phyloP scores from a whole-genome alignment of 83 land plant genomes.

The Thuja plicata region DNA sequence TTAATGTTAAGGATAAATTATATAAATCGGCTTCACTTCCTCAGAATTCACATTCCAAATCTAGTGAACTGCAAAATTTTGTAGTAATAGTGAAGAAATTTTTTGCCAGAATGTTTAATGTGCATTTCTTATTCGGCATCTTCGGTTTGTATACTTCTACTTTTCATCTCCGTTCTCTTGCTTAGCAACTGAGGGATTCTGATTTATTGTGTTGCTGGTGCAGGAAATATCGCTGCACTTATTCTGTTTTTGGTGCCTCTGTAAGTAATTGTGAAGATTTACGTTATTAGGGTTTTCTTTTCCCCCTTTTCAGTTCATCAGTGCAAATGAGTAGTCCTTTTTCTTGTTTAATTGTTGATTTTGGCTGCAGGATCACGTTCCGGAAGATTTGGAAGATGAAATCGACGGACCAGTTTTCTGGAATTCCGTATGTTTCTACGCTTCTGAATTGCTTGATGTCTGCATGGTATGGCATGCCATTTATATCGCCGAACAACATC shows the following conservation, averaged over 20 bases:
- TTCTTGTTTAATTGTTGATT: background rate
- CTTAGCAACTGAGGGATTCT: background rate
- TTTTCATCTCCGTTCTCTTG: background rate
- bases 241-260: slow-evolving; percentile 60
- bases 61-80: background rate
- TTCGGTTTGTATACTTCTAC: slow-evolving; percentile 28
- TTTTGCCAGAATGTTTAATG: background rate
- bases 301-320: background rate
- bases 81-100: background rate
- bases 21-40: too few relatives aligned
- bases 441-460: slow-evolving; percentile 69
- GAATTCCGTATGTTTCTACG: slow-evolving; percentile 64
- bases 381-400: slow-evolving; percentile 42
- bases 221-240: slow-evolving; percentile 67
- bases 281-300: too few relatives aligned
- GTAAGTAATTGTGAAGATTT: slow-evolving; percentile 23
- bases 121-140: slow-evolving; percentile 46
- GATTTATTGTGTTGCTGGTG: slow-evolving; percentile 1
- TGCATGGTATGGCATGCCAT: slow-evolving; percentile 69
- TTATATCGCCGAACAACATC: slow-evolving; percentile 60
- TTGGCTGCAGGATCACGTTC: slow-evolving; percentile 44
- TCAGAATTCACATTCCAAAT: background rate
- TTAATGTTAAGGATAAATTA: too few relatives aligned
- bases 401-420: slow-evolving; percentile 70
- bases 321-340: background rate